Percentiles rank a stretch among this genome's conserved stretches.
phyloP scores from a whole-genome alignment of 176 grass and related monocot genomes.

The Elaeis guineensis region DNA sequence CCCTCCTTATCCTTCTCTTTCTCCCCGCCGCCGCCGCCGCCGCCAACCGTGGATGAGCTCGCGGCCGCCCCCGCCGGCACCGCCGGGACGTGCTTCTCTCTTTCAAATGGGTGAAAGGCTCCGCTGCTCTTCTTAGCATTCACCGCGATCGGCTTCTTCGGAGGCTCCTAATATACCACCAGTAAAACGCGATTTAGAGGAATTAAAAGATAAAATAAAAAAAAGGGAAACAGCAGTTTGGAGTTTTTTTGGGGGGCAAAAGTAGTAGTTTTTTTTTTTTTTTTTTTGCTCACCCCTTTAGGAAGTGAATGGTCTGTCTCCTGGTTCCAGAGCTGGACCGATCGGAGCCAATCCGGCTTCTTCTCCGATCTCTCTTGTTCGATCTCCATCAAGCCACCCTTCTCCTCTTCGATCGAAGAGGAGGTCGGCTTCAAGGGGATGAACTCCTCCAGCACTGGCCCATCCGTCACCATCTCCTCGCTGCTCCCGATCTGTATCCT shows the following conservation, averaged over 20 bases:
- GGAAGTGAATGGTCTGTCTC: neutral
- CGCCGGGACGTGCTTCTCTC: constrained; percentile 28
- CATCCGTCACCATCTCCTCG: constrained; percentile 41
- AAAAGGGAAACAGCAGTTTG: no score
- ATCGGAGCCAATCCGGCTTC: constrained; percentile 65
- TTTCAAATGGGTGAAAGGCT: constrained; percentile 80
- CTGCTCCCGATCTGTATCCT: constrained; percentile 35
- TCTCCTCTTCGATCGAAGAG: constrained; percentile 23
- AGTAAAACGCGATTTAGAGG: no score
- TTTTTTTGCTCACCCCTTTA: neutral
- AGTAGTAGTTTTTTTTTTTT: no score
- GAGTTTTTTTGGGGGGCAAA: no score
- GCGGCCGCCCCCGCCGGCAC: constrained; percentile 27
- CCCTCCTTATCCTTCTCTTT: constrained; percentile 34
- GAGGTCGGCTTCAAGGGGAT: constrained; percentile 80
- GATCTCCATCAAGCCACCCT: neutral
- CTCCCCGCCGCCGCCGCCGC: constrained; percentile 11
- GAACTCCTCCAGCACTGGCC: constrained; percentile 85
- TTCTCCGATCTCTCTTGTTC: constrained; percentile 1
- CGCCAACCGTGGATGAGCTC: constrained; percentile 30
- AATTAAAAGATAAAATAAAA: neutral
- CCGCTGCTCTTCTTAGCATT: constrained; percentile 29
- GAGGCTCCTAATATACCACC: constrained; percentile 17
- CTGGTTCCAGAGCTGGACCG: constrained; percentile 70
- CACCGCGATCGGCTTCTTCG: constrained; percentile 57